These are phyloP conservation scores for Catenaria anguillulae DNA, from an alignment of 371 early-diverging fungal genomes.

Conservation along the genomic window DNA sequence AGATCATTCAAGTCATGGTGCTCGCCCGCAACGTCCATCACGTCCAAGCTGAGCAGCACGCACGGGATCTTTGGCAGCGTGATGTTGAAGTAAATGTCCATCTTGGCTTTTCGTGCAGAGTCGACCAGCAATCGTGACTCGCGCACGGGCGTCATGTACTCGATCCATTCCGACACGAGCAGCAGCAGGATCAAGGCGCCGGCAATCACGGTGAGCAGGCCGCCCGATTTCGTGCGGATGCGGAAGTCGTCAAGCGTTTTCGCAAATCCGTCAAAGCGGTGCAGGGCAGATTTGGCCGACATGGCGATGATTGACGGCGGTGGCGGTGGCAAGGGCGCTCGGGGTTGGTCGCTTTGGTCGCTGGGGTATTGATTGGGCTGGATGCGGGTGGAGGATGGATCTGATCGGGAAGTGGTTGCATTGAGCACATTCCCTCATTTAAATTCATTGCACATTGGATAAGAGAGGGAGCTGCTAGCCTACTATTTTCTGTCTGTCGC, in stretches of 20 bases:
- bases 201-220: slow-evolving; percentile 64
- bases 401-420: too few species aligned
- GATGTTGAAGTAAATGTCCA: slow-evolving; percentile 76
- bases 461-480: too few species aligned
- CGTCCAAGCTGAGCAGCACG: slow-evolving; percentile 58
- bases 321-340: too few species aligned
- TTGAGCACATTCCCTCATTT: too few species aligned
- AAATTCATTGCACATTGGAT: too few species aligned
- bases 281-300: not conserved
- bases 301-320: not conserved
- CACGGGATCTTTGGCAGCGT: slow-evolving; percentile 85
- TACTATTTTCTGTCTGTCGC: too few species aligned
- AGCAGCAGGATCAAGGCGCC: slow-evolving; percentile 54
- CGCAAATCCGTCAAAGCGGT: slow-evolving; percentile 72
- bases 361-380: too few species aligned
- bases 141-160: slow-evolving; percentile 51
- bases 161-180: slow-evolving; percentile 60
- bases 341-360: too few species aligned
- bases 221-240: slow-evolving; percentile 73
- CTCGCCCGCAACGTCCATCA: slow-evolving; percentile 88
- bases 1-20: slow-evolving; percentile 52
- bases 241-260: slow-evolving; percentile 92
- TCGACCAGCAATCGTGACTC: slow-evolving; percentile 71
- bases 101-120: slow-evolving; percentile 65
- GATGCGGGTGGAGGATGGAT: too few species aligned